A percentile compares a stretch with the other conserved stretches of the same genome.
These are phyloP conservation scores for Trichoderma sp. DNA, from an alignment of 2,329 filamentous ascomycete species.

Conservation along the genomic window DNA sequence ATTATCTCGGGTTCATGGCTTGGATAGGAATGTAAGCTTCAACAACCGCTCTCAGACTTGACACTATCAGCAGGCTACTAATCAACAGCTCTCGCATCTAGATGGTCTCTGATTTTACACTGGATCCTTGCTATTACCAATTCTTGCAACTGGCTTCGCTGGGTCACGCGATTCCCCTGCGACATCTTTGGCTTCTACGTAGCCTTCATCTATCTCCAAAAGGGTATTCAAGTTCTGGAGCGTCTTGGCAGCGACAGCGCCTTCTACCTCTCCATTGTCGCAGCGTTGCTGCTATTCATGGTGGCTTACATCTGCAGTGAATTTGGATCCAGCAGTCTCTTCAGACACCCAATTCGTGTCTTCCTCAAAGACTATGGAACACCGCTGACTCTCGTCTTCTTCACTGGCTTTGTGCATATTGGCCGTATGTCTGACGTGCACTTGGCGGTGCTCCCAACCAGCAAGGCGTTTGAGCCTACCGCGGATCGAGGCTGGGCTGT, in stretches of 20 bases:
- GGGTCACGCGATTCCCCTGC: slow-evolving; percentile 88
- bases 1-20: slow-evolving; percentile 88
- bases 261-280: slow-evolving; percentile 77
- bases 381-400: slow-evolving; percentile 80
- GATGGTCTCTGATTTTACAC: slow-evolving; percentile 82
- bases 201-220: slow-evolving; percentile 87
- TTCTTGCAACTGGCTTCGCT: slow-evolving; percentile 83
- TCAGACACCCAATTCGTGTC: slow-evolving; percentile 72
- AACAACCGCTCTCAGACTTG: too few species aligned
- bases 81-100: slow-evolving; percentile 35
- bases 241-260: slow-evolving; percentile 67
- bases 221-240: slow-evolving; percentile 82
- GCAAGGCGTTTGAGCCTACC: slow-evolving; percentile 78
- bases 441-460: slow-evolving; percentile 72
- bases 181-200: slow-evolving; percentile 96
- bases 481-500: slow-evolving; percentile 74
- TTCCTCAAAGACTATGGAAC: slow-evolving; percentile 91
- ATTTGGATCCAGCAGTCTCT: slow-evolving; percentile 70
- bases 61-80: background rate
- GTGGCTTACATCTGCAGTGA: slow-evolving; percentile 73
- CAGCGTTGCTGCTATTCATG: slow-evolving; percentile 76
- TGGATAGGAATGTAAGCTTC: slow-evolving; percentile 76
- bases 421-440: slow-evolving; percentile 75
- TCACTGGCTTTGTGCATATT: slow-evolving; percentile 85
- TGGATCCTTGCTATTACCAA: slow-evolving; percentile 83